phyloP scores from a whole-genome alignment of 257 asterid genomes.

The Jasminum sambac region DNA sequence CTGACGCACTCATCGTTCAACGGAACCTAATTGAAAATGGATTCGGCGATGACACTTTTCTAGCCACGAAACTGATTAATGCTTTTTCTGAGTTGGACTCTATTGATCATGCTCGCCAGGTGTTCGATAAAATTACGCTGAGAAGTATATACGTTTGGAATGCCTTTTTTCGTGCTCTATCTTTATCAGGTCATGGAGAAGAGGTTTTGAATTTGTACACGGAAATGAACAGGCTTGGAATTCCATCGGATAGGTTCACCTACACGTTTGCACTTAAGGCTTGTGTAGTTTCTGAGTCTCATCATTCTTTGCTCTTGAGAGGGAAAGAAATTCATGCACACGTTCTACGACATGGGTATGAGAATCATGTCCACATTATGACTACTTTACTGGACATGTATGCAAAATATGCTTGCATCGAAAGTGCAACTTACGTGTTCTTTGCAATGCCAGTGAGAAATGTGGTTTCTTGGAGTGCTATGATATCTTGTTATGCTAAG shows the following conservation, averaged over 20 bases:
- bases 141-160: slow-evolving; percentile 78
- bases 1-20: slow-evolving; percentile 63
- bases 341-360: slow-evolving; percentile 73
- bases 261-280: slow-evolving; percentile 86
- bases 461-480: slow-evolving; percentile 91
- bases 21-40: slow-evolving; percentile 57
- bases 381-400: slow-evolving; percentile 87
- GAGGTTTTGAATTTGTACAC: slow-evolving; percentile 64
- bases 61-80: slow-evolving; percentile 87
- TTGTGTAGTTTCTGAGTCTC: slow-evolving; percentile 61
- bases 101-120: slow-evolving; percentile 57
- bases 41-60: slow-evolving; percentile 66
- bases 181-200: slow-evolving; percentile 65
- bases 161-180: slow-evolving; percentile 72
- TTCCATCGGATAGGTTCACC: slow-evolving; percentile 79
- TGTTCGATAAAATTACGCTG: slow-evolving; percentile 61
- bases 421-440: slow-evolving; percentile 55
- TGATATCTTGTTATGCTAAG: slow-evolving; percentile 78
- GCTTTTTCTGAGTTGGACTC: slow-evolving; percentile 56
- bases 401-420: slow-evolving; percentile 67
- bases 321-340: slow-evolving; percentile 83
- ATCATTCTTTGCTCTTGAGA: slow-evolving; percentile 24
- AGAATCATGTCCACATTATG: slow-evolving; percentile 66
- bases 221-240: slow-evolving; percentile 59
- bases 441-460: slow-evolving; percentile 60